These are phyloP conservation scores for Panus rudis DNA, from an alignment of 768 basidiomycete genomes.

Conservation along the genomic window DNA sequence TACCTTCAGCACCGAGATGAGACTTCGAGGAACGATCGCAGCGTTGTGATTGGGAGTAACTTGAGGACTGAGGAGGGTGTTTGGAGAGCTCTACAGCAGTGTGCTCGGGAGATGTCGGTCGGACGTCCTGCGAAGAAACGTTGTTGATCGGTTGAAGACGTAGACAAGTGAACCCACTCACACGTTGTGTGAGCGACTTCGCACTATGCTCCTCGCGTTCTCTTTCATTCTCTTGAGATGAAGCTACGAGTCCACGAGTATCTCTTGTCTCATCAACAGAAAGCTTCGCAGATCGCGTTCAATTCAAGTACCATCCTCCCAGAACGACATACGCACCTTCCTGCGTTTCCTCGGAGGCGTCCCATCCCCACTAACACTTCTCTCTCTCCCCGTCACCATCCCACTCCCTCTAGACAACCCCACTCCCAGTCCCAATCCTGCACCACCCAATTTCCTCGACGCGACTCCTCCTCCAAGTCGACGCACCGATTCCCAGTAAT, in stretches of 20 bases:
- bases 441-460: not conserved
- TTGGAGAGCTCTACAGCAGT: no score
- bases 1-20: no score
- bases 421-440: not conserved
- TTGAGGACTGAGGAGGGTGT: no score
- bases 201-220: not conserved
- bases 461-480: slow-evolving; percentile 3
- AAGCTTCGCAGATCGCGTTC: not conserved
- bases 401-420: not conserved
- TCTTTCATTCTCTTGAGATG: slow-evolving; percentile 2
- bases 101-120: no score
- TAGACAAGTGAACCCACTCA: not conserved
- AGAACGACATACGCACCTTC: no score
- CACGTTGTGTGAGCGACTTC: not conserved
- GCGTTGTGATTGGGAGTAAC: no score
- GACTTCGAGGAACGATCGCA: no score
- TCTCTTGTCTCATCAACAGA: not conserved
- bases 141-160: not conserved
- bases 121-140: no score
- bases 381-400: not conserved
- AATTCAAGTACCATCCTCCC: no score
- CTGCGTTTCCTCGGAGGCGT: slow-evolving; percentile 7
- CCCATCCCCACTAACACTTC: not conserved
- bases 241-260: not conserved
- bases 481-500: slow-evolving; percentile 3